Conservation (phyloP, 129 eudicot species). For the Scalesia atractyloides region DNA sequence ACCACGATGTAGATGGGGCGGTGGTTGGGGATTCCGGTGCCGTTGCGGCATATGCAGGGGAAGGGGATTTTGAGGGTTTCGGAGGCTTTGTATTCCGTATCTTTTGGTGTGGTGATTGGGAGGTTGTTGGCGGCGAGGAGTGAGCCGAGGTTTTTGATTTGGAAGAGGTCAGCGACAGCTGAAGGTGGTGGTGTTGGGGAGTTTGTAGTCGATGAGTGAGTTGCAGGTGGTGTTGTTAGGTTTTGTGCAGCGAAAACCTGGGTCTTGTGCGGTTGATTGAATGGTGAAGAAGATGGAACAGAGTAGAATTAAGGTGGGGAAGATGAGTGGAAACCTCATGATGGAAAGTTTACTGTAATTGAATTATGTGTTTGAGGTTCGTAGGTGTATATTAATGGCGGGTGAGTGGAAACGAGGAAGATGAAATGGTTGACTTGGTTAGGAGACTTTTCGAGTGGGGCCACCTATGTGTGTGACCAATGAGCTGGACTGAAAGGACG, state of each 20-base stretch:
- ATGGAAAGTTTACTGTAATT: too few relatives aligned
- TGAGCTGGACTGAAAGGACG: too few relatives aligned
- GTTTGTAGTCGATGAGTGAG: constrained; percentile 57
- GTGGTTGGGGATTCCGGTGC: constrained; percentile 56
- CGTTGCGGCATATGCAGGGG: constrained; percentile 74
- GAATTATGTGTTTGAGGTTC: neutral
- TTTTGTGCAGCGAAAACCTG: constrained; percentile 56
- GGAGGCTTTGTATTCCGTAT: constrained; percentile 26
- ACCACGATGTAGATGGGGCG: constrained; percentile 62
- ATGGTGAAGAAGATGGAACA: constrained; percentile 13
- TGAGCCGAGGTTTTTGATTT: constrained; percentile 41
- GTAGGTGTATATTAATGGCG: constrained; percentile 13
- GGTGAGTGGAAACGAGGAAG: constrained; percentile 7
- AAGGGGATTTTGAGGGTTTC: constrained; percentile 62
- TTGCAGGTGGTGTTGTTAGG: constrained; percentile 40
- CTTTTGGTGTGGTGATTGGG: constrained; percentile 37
- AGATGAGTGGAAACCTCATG: constrained; percentile 9
- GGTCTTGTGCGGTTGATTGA: constrained; percentile 30
- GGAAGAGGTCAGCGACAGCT: constrained; percentile 48
- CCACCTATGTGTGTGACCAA: neutral
- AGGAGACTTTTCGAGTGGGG: neutral
- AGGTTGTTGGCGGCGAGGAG: constrained; percentile 72
- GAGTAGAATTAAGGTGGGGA: neutral
- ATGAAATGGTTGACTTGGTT: constrained; percentile 25
- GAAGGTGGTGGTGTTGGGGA: constrained; percentile 79